Base-by-base conservation (phyloP, 2,329 filamentous ascomycete species). In the Chrysoporthe cubensis region DNA sequence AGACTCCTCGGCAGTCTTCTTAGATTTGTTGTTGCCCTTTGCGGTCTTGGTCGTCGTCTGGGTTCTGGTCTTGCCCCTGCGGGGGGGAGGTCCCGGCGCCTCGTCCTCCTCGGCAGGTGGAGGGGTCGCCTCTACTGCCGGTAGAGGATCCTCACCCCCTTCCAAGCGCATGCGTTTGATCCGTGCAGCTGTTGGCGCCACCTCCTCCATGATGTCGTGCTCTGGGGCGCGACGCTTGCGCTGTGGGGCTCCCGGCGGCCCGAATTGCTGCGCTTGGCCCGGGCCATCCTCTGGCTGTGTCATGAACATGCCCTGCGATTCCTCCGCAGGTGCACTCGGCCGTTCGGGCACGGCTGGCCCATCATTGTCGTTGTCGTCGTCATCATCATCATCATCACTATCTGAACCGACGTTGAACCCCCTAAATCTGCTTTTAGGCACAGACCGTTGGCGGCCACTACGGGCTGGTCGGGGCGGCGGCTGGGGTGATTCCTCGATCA, bases 111-210 rank as follows among this genome's bases (percentile, higher is more conserved):
- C 61, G 71, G 62, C 54, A n/a, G 69, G 57, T 69, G 72, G 42
- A 59, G 72, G 48, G 66, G 77, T 64, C 54, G 74, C 69, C 59
- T 74, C 71, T 65, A 76, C 74, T 59, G 77, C 74, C 42, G 79
- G 75, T 8, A 80, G 72, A 2, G 84, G 81, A 43, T 84, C 80
- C 71, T 84, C 79, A 57, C 86, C 84, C 62, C 84, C 84, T 69
- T 87, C 89, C 26, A 92, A 83, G 37, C 90, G 89, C 32, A 91
- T 89, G n/a, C 90, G 88, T 77, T 97, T 98, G 75, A 94, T 87
- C 5, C 89, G 89, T 40, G 91, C 88, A 3, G 92, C 89, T 0
- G 90, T 92, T 0, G 94, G 92, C 1, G 94, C 88, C 66, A 97
- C 86, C 32, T 86, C 84, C 16, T 93, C 89, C 76, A 95, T 87